Evolutionary conservation across 2,329 filamentous ascomycete species (phyloP), one percentile per base, ranked within the genome.

Genomic region (Epicoccum sorghinum): DNA sequence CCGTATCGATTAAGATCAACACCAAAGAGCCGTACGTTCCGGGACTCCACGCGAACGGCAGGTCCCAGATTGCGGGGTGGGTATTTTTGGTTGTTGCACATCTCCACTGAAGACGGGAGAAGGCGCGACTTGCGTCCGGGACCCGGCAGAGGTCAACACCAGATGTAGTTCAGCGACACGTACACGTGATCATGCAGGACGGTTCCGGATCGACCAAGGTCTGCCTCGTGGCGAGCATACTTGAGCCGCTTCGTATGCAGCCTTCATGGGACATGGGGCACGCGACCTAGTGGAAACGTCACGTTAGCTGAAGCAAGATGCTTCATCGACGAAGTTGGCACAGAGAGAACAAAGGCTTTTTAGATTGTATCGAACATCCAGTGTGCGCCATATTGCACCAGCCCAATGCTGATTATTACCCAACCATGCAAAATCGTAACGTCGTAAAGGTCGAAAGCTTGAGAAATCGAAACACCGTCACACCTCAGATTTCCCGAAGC

Each of bases 401-500:
- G 52, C 57, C 60, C 54, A 59, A 65, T 65, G 62, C 61, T 55
- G 47, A 57, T 62, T 55, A 52, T 51, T 50, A 52, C 41, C 55
- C 57, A 47, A 39, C 59, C 45, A 65, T 61, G 64, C 58, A 57
- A 22, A 52, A 59, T 67, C 61, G 37, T 57, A 52, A 57, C 44
- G 52, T 55, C 52, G 52, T 55, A 41, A 50, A 37, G 13, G 41
- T 46, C 36, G 41, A 59, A 58, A 67, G 23, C 12, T 32, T 18
- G 25, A 41, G 25, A 25, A 61, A 49, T 67, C 60, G 61, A 62
- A 18, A 45, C 57, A 24, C 38, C 39, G 23, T 55, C 32, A 32
- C 55, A 39, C 35, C 51, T 65, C 61, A 72, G 42, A 71, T 65
- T 32, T 62, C 50, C 47, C 71, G 66, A 36, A 69, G 57, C 46